A percentile compares a stretch with the other conserved stretches of the same genome.
Conservation (phyloP, 441 rosid genomes). For the Manihot esculenta region DNA sequence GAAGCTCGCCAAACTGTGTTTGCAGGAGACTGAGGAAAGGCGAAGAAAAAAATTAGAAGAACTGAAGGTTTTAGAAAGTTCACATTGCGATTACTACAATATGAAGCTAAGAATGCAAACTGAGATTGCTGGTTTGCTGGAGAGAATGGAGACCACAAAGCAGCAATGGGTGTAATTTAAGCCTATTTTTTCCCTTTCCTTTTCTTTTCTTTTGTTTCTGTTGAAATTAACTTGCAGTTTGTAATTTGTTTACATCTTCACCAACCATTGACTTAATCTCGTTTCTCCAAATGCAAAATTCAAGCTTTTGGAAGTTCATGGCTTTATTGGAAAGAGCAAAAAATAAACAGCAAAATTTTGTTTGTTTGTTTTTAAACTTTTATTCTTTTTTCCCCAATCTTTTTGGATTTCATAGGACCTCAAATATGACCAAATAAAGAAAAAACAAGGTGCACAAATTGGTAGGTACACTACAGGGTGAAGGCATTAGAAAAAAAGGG, state of each 20-base stretch:
- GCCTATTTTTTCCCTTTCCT: slow-evolving; percentile 7
- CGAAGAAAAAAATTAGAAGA: slow-evolving; percentile 76
- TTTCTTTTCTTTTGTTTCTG: neutral
- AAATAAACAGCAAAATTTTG: neutral
- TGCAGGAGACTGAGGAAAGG: slow-evolving; percentile 77
- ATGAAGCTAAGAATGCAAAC: slow-evolving; percentile 96
- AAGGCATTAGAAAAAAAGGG: neutral
- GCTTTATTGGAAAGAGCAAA: slow-evolving; percentile 2
- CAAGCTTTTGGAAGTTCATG: neutral
- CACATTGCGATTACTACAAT: slow-evolving; percentile 80
- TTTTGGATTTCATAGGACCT: neutral
- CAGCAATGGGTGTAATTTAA: slow-evolving; percentile 61
- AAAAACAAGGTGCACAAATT: neutral
- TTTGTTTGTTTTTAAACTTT: neutral
- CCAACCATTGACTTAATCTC: slow-evolving; percentile 16
- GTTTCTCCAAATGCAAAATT: slow-evolving; percentile 17
- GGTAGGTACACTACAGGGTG: neutral
- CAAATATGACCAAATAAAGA: neutral
- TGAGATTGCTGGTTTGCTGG: slow-evolving; percentile 86
- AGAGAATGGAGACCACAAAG: slow-evolving; percentile 92
- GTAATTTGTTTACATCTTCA: slow-evolving; percentile 26
- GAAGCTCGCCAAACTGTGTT: slow-evolving; percentile 60
- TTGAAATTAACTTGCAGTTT: slow-evolving; percentile 11
- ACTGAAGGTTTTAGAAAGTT: slow-evolving; percentile 68
- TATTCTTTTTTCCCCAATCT: neutral